Conservation (phyloP, 148 eudicot genomes). For the Cornus kousa region DNA sequence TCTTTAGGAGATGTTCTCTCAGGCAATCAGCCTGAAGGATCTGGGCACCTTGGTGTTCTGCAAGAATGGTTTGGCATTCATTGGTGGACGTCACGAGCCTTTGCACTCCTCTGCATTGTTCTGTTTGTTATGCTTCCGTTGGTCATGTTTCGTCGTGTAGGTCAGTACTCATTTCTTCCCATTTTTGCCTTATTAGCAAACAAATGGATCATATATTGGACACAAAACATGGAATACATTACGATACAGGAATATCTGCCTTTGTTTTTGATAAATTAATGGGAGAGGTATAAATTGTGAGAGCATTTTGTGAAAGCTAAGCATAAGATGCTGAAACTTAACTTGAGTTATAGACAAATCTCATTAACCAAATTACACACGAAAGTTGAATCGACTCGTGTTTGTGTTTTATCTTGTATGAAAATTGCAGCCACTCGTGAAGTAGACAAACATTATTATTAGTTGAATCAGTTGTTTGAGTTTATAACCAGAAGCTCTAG, state of each 20-base stretch:
- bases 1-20: slow-evolving; percentile 79
- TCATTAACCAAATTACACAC: too few species aligned
- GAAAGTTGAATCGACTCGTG: too few species aligned
- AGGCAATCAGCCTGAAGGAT: slow-evolving; percentile 50
- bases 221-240: too few species aligned
- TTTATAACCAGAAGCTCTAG: neutral
- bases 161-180: slow-evolving; percentile 21
- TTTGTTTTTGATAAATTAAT: too few species aligned
- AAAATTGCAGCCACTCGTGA: neutral
- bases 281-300: too few species aligned
- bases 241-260: too few species aligned
- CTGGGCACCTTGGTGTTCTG: slow-evolving; percentile 67
- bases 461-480: neutral
- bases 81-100: slow-evolving; percentile 82
- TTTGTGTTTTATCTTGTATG: neutral
- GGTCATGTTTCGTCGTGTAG: slow-evolving; percentile 69
- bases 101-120: slow-evolving; percentile 52
- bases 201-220: too few species aligned
- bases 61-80: slow-evolving; percentile 87
- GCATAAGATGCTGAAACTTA: too few species aligned
- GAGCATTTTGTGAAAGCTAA: too few species aligned
- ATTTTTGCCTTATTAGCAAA: too few species aligned
- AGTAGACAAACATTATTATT: too few species aligned
- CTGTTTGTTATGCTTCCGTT: slow-evolving; percentile 73
- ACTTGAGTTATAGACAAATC: too few species aligned